Evolutionary conservation across 371 early-diverging fungal genomes (phyloP).

Genomic region (Mortierella sp.): DNA sequence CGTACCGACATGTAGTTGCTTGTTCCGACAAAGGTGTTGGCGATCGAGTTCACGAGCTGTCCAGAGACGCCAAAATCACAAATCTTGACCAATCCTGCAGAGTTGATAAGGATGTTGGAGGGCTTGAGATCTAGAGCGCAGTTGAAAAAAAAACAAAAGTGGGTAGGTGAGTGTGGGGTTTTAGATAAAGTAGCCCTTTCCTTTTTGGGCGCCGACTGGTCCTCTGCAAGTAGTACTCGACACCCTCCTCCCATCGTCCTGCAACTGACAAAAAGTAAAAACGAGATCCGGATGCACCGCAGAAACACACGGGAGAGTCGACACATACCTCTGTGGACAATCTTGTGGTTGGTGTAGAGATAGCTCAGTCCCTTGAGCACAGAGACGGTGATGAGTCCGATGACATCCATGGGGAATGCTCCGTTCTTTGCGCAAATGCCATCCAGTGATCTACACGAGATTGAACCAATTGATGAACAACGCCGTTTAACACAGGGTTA

Average conservation of each 20-base stretch:
- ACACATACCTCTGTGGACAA: constrained; percentile 84
- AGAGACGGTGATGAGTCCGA: constrained; percentile 81
- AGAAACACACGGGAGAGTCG: not conserved
- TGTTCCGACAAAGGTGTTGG: constrained; percentile 93
- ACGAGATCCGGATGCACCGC: not conserved
- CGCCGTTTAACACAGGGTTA: not conserved
- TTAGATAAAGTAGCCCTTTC: not conserved
- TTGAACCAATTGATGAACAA: not conserved
- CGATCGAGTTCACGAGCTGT: constrained; percentile 85
- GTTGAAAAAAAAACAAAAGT: not conserved
- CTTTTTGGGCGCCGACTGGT: not conserved
- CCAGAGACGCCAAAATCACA: constrained; percentile 94
- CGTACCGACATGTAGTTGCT: constrained; percentile 93
- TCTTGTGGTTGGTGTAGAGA: constrained; percentile 86
- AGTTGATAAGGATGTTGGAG: constrained; percentile 84
- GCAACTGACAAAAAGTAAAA: not conserved
- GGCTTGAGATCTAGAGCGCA: constrained; percentile 80
- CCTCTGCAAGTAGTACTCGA: not conserved
- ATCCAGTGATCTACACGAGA: constrained; percentile 73
- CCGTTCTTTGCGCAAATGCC: constrained; percentile 83
- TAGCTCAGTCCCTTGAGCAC: constrained; percentile 87
- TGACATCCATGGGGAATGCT: constrained; percentile 80
- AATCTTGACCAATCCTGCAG: constrained; percentile 87
- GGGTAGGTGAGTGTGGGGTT: not conserved
- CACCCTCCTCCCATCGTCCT: not conserved